phyloP scores from a whole-genome alignment of 2,329 filamentous ascomycete genomes.

The Emydomyces testavorans region DNA sequence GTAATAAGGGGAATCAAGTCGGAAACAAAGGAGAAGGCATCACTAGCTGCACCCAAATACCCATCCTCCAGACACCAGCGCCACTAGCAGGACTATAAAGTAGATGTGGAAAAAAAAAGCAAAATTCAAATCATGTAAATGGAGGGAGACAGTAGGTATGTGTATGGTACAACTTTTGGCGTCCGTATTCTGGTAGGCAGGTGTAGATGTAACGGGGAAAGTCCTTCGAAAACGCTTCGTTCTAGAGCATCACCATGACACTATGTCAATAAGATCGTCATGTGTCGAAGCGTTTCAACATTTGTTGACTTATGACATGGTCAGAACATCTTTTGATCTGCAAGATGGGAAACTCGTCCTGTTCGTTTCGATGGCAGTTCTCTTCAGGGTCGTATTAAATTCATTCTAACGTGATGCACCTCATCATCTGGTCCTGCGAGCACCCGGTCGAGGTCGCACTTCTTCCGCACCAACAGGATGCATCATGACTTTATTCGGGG shows the following conservation, averaged over 20 bases:
- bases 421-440: slow-evolving; percentile 32
- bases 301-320: too few species aligned
- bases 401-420: background rate
- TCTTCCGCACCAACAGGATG: slow-evolving; percentile 61
- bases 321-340: too few species aligned
- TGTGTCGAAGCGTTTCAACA: too few species aligned
- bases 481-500: slow-evolving; percentile 70
- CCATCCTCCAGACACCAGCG: background rate
- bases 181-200: too few species aligned
- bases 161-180: background rate
- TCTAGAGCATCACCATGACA: too few species aligned
- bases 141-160: background rate
- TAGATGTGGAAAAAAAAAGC: too few species aligned
- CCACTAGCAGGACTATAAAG: too few species aligned
- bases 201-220: too few species aligned
- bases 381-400: background rate
- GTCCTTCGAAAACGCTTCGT: too few species aligned
- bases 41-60: background rate
- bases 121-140: background rate
- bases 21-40: background rate
- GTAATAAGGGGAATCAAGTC: background rate
- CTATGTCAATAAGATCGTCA: too few species aligned
- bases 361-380: background rate
- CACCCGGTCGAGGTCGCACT: slow-evolving; percentile 45
- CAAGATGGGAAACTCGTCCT: too few species aligned